Evolutionary conservation across 305 asterid genomes (phyloP), one percentile per base, ranked within the genome.

Genomic region (Plantago coronopus): DNA sequence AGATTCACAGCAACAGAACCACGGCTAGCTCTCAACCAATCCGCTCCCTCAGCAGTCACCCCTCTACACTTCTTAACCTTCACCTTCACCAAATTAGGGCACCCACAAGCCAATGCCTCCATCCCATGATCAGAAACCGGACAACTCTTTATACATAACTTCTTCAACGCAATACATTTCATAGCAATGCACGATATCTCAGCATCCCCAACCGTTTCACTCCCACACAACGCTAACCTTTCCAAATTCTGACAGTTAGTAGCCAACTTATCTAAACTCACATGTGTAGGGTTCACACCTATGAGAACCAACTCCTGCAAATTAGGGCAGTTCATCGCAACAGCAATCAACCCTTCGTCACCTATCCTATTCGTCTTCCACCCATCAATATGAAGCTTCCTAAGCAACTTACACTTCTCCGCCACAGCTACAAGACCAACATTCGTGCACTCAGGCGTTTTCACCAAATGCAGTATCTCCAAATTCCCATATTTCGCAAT

Each of bases 31-130:
- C 80, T 71, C 57, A 75, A 65, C 74, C 74, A 66, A 59, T 63
- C 80, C 7, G 61, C 74, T 3, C 62, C 74, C 56, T 75, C 80
- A 0, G 58, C 37, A 1, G 76, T 75, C 62, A 75, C 76, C 3
- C 70, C 76, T n/a, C 70, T 53, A 59, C 79, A 74, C 73, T 74
- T 74, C 51, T 71, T 70, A 42, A 74, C 69, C 71, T 74, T 74
- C 48, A 74, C 68, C 63, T 74, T 74, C 70, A 74, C 79, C 29
- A 74, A 34, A 66, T 67, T 74, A 25, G 79, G 79, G 19, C 77
- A 71, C 48, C 80, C 80, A 23, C 60, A 17, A n/a, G 81, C 81
- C 63, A 72, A 68, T 8, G 81, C 75, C 45, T 76, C 78, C 6
- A 76, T 61, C 3, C 78, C 73, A 23, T 51, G 61, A 53, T 76